Percentiles rank a stretch among this genome's conserved stretches.
These are phyloP conservation scores for Multifurca ochricompacta DNA, from an alignment of 768 basidiomycete species.

Conservation along the genomic window DNA sequence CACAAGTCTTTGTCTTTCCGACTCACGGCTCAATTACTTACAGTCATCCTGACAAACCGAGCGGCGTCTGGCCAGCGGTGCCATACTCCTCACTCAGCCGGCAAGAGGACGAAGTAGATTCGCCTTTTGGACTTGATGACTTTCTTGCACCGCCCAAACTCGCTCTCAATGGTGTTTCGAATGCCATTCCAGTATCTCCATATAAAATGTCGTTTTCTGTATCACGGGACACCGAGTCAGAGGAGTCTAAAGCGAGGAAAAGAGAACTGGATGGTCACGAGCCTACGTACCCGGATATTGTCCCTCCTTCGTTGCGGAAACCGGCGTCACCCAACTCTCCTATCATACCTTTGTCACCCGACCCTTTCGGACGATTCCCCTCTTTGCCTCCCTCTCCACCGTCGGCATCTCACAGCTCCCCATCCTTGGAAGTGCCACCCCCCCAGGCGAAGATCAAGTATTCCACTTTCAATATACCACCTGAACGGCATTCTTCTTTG, in stretches of 20 bases:
- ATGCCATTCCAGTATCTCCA: slow-evolving; percentile 44
- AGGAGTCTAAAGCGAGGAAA: slow-evolving; percentile 36
- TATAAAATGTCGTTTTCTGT: slow-evolving; percentile 25
- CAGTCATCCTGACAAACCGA: neutral
- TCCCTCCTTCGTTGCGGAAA: slow-evolving; percentile 26
- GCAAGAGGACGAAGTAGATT: slow-evolving; percentile 1
- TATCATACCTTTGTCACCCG: slow-evolving; percentile 75
- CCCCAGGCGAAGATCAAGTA: neutral
- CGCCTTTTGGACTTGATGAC: slow-evolving; percentile 21
- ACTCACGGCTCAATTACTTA: neutral
- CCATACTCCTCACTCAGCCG: slow-evolving; percentile 33
- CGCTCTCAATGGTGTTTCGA: slow-evolving; percentile 62
- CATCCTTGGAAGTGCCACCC: neutral
- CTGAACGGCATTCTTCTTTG: slow-evolving; percentile 2
- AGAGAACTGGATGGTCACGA: slow-evolving; percentile 45
- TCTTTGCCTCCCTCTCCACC: slow-evolving; percentile 29
- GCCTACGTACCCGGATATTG: slow-evolving; percentile 37
- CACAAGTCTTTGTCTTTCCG: neutral
- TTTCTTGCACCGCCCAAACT: slow-evolving; percentile 52
- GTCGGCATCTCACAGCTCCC: slow-evolving; percentile 1
- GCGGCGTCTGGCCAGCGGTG: slow-evolving; percentile 36
- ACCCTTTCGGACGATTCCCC: slow-evolving; percentile 71
- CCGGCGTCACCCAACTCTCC: slow-evolving; percentile 39
- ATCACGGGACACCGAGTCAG: slow-evolving; percentile 37
- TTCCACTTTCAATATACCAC: slow-evolving; percentile 1